Evolutionary conservation across 108 stramenopile genomes (phyloP).

Genomic region (Pseudonitzschia delicatissima): DNA sequence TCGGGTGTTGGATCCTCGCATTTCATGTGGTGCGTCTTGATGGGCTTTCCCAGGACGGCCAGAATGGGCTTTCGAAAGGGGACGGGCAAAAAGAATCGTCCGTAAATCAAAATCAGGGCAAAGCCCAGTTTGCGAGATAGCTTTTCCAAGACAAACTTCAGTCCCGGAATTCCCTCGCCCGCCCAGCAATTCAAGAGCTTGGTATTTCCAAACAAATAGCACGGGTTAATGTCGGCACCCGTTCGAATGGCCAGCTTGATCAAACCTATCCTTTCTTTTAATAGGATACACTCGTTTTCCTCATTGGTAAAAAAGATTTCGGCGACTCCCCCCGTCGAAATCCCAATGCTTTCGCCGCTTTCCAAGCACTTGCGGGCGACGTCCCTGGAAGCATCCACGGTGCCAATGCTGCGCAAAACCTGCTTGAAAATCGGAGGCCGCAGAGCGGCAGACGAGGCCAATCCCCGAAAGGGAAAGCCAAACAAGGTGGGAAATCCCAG

Average conservation of each 20-base stretch:
- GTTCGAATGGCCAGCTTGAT: conserved; percentile 59
- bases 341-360: conserved; percentile 29
- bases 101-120: conserved; percentile 42
- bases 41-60: conserved; percentile 36
- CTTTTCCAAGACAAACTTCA: conserved; percentile 18
- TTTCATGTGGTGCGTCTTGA: conserved; percentile 37
- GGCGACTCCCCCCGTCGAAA: conserved; percentile 50
- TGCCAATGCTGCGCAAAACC: conserved; percentile 36
- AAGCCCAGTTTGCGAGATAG: conserved; percentile 40
- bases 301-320: conserved; percentile 48
- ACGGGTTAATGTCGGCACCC: conserved; percentile 51
- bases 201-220: conserved; percentile 57
- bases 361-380: conserved; percentile 30
- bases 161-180: conserved; percentile 29
- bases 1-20: conserved; percentile 40
- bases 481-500: conserved; percentile 24
- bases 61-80: conserved; percentile 32
- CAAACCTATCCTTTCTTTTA: conserved; percentile 40
- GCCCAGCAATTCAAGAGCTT: conserved; percentile 41
- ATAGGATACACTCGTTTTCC: conserved; percentile 35
- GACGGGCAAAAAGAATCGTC: conserved; percentile 42
- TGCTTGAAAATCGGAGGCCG: conserved; percentile 49
- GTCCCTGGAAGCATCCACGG: conserved; percentile 34
- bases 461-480: conserved; percentile 33
- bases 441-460: conserved; percentile 35